Evolutionary conservation across 2,329 filamentous ascomycete species (phyloP).

Genomic region (Blumeriella jaapii): DNA sequence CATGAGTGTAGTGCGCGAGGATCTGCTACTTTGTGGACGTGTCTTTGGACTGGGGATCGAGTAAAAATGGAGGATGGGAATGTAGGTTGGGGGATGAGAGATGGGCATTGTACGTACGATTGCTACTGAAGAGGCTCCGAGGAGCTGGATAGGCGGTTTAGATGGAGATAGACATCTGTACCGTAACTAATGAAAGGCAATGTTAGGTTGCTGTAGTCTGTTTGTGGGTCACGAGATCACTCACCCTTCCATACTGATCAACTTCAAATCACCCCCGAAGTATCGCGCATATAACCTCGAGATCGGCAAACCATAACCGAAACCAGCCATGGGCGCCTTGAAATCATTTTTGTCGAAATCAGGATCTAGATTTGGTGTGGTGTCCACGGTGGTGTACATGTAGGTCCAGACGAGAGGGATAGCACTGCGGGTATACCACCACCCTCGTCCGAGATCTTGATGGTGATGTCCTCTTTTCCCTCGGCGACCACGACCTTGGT

Average conservation of each 20-base stretch:
- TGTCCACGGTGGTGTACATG: constrained; percentile 98
- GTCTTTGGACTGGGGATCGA: too few species aligned
- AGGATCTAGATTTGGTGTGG: constrained; percentile 86
- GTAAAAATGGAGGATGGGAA: too few species aligned
- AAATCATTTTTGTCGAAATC: constrained; percentile 99
- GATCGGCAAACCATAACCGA: constrained; percentile 95
- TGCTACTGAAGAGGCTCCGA: constrained; percentile 95
- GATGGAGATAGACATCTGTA: constrained; percentile 94
- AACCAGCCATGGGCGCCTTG: constrained; percentile 98
- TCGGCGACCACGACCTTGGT: constrained; percentile 97
- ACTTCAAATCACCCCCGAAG: constrained; percentile 91
- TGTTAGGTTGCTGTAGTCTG: constrained; percentile 16
- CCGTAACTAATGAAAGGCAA: constrained; percentile 79
- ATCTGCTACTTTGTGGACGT: too few species aligned
- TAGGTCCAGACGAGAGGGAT: constrained; percentile 99
- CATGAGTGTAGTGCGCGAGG: too few species aligned
- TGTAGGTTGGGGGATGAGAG: too few species aligned
- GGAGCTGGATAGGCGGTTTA: constrained; percentile 89
- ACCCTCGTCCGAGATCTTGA: constrained; percentile 95
- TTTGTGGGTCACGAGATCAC: constrained; percentile 24
- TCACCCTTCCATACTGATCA: constrained; percentile 99
- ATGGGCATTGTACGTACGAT: too few species aligned
- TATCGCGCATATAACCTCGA: constrained; percentile 90
- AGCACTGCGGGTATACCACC: constrained; percentile 87
- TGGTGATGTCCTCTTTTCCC: constrained; percentile 96